phyloP scores from a whole-genome alignment of 2,329 filamentous ascomycete genomes.

The Aureobasidium subglaciale region DNA sequence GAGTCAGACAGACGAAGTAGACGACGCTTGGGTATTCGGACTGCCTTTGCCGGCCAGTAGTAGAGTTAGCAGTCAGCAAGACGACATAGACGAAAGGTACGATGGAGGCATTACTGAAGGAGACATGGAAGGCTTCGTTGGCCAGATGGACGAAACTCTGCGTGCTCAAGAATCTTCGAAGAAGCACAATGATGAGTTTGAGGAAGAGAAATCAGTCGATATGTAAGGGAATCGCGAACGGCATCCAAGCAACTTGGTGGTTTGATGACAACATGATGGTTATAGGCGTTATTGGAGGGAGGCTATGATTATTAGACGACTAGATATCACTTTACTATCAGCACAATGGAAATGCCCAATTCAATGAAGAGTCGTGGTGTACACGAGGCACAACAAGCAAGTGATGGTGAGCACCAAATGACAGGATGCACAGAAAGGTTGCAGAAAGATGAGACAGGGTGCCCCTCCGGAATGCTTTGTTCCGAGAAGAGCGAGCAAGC shows the following conservation, averaged over 20 bases:
- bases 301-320: slow-evolving; percentile 5
- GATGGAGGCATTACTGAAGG: slow-evolving; percentile 12
- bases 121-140: slow-evolving; percentile 17
- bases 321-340: slow-evolving; percentile 4
- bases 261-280: not conserved
- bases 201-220: slow-evolving; percentile 2
- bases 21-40: slow-evolving; percentile 6
- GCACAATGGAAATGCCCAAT: not conserved
- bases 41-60: not conserved
- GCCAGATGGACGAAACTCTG: slow-evolving; percentile 17
- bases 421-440: not conserved
- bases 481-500: not conserved
- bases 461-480: not conserved
- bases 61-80: slow-evolving; percentile 10
- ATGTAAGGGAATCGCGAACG: not conserved
- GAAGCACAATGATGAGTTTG: not conserved
- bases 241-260: not conserved
- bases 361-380: not conserved
- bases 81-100: not conserved
- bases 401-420: not conserved
- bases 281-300: slow-evolving; percentile 1
- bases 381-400: too few relatives aligned
- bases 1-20: not conserved
- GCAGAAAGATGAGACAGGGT: too few relatives aligned
- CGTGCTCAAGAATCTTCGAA: not conserved